Evolutionary conservation across 2,329 filamentous ascomycete genomes (phyloP).

Genomic region (Trichothecium roseum): DNA sequence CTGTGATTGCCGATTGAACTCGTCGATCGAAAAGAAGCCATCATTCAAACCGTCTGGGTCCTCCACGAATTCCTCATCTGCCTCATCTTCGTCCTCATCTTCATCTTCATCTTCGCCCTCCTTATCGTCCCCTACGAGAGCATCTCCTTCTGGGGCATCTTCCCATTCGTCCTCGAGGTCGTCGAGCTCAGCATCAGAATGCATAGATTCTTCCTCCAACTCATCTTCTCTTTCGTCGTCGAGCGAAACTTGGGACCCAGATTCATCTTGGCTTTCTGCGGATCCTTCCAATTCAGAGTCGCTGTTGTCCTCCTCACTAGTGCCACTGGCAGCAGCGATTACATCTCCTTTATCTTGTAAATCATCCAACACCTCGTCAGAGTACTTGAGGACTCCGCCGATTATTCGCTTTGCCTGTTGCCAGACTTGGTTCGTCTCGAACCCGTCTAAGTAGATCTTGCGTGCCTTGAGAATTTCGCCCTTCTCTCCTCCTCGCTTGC

Average conservation of each 20-base stretch:
- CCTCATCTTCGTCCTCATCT: slow-evolving; percentile 28
- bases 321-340: slow-evolving; percentile 12
- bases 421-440: slow-evolving; percentile 84
- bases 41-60: slow-evolving; percentile 84
- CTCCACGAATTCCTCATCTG: slow-evolving; percentile 36
- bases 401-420: slow-evolving; percentile 85
- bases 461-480: slow-evolving; percentile 61
- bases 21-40: slow-evolving; percentile 94
- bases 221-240: slow-evolving; percentile 15
- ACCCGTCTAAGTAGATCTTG: slow-evolving; percentile 77
- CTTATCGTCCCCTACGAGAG: slow-evolving; percentile 21
- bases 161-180: slow-evolving; percentile 22
- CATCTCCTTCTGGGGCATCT: slow-evolving; percentile 21
- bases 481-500: slow-evolving; percentile 53
- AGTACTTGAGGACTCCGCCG: slow-evolving; percentile 39
- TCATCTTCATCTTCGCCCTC: slow-evolving; percentile 22
- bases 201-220: slow-evolving; percentile 9
- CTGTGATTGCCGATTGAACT: slow-evolving; percentile 92
- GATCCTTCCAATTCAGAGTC: slow-evolving; percentile 15
- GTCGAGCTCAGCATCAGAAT: slow-evolving; percentile 15
- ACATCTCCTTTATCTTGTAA: slow-evolving; percentile 40
- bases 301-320: slow-evolving; percentile 17
- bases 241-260: too few relatives aligned
- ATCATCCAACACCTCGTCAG: slow-evolving; percentile 34
- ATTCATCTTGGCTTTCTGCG: slow-evolving; percentile 12